Evolutionary conservation across 2,329 filamentous ascomycete species (phyloP).

Genomic region (Sordariomycetes sp.): DNA sequence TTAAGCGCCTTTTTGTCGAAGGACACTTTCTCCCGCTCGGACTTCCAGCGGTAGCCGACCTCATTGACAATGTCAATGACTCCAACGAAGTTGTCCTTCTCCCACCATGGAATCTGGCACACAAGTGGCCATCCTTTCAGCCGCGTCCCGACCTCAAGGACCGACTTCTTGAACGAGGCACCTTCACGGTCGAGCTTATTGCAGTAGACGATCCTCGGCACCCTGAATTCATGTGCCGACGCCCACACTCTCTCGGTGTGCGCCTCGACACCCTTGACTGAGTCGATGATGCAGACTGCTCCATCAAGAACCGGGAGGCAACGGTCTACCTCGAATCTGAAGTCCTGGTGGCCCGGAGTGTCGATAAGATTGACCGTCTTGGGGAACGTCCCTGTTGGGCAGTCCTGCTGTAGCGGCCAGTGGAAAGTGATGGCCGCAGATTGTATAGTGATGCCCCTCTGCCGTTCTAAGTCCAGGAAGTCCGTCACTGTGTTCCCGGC

Average conservation of each 20-base stretch:
- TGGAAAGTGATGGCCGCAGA: conserved; percentile 92
- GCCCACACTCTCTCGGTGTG: conserved; percentile 96
- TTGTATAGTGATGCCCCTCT: conserved; percentile 93
- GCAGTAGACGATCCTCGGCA: conserved; percentile 70
- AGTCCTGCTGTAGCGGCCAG: conserved; percentile 61
- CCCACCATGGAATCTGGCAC: conserved; percentile 94
- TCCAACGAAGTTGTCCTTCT: conserved; percentile 69
- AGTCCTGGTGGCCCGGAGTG: conserved; percentile 93
- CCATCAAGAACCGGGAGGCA: conserved; percentile 84
- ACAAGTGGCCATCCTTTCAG: conserved; percentile 80
- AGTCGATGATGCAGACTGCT: conserved; percentile 86
- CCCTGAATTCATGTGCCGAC: conserved; percentile 76
- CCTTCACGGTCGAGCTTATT: conserved; percentile 75
- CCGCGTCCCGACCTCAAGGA: conserved; percentile 74
- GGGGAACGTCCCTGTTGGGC: conserved; percentile 27
- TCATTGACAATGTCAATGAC: conserved; percentile 76
- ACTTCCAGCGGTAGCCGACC: conserved; percentile 64
- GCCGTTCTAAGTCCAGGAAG: conserved; percentile 86
- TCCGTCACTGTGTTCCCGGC: conserved; percentile 96
- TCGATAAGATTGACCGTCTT: conserved; percentile 88
- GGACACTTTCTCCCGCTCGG: conserved; percentile 27
- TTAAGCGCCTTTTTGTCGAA: conserved; percentile 18
- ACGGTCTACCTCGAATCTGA: conserved; percentile 90
- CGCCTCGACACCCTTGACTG: conserved; percentile 88
- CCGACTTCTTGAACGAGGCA: conserved; percentile 71